Evolutionary conservation across 2,329 filamentous ascomycete genomes (phyloP).

Genomic region (Colletotrichum tabaci): DNA sequence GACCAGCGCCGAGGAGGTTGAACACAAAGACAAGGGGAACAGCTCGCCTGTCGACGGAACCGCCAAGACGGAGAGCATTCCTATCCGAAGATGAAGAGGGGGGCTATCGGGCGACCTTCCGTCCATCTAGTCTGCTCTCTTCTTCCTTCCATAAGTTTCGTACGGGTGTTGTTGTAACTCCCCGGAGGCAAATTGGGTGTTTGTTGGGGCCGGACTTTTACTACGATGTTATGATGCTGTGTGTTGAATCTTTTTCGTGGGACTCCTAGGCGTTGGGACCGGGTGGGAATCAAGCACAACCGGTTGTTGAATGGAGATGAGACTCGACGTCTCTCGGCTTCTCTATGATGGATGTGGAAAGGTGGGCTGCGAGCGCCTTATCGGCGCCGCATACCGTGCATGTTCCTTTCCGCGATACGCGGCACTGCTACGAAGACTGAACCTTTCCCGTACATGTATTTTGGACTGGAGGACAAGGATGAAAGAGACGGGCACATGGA

Average conservation of each 20-base stretch:
- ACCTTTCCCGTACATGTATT: slow-evolving; percentile 33
- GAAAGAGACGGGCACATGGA: slow-evolving; percentile 14
- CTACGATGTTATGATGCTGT: slow-evolving; percentile 42
- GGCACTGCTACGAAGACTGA: slow-evolving; percentile 30
- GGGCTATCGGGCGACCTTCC: not conserved
- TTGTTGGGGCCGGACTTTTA: slow-evolving; percentile 32
- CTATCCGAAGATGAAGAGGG: slow-evolving; percentile 71
- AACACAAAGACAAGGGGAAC: slow-evolving; percentile 39
- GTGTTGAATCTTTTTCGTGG: slow-evolving; percentile 39
- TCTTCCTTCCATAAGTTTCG: slow-evolving; percentile 32
- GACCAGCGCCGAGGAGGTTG: slow-evolving; percentile 75
- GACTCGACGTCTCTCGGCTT: slow-evolving; percentile 21
- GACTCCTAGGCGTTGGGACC: slow-evolving; percentile 35
- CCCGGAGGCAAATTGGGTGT: slow-evolving; percentile 35
- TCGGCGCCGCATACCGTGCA: slow-evolving; percentile 10
- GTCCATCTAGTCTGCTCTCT: slow-evolving; percentile 28
- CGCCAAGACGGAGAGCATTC: slow-evolving; percentile 65
- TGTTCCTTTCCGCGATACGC: slow-evolving; percentile 8
- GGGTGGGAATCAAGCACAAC: slow-evolving; percentile 37
- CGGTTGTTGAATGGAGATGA: slow-evolving; percentile 29
- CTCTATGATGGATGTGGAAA: slow-evolving; percentile 12
- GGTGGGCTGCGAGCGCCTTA: not conserved
- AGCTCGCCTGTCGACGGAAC: slow-evolving; percentile 38
- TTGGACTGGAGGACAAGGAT: slow-evolving; percentile 21
- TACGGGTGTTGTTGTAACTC: slow-evolving; percentile 28